phyloP scores from a whole-genome alignment of 148 eudicot genomes.

The Hydrangea macrophylla region DNA sequence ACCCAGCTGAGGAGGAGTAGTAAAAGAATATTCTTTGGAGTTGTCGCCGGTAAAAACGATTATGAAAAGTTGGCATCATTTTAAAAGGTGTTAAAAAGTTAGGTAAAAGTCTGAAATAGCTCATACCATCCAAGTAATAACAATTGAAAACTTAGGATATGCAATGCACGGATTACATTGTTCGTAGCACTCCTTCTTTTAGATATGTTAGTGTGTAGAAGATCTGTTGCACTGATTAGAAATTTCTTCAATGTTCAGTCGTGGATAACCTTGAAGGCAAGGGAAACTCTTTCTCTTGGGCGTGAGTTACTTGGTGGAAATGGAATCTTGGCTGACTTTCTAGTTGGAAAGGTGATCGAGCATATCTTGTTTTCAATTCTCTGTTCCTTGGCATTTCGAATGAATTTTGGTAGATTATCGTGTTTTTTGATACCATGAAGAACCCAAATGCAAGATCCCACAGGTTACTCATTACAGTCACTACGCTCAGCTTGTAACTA shows the following conservation, averaged over 20 bases:
- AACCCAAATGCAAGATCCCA: background rate
- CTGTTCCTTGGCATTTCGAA: background rate
- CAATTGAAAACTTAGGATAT: too few relatives aligned
- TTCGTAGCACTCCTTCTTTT: too few relatives aligned
- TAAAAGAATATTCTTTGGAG: too few relatives aligned
- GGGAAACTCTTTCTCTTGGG: constrained; percentile 82
- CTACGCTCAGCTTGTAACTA: too few relatives aligned
- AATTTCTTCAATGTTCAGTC: constrained; percentile 42
- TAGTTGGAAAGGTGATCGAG: constrained; percentile 72
- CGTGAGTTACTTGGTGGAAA: constrained; percentile 94
- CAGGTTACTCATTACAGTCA: background rate
- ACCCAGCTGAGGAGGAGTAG: too few relatives aligned
- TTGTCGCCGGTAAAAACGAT: too few relatives aligned
- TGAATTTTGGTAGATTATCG: background rate
- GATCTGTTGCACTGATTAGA: constrained; percentile 8
- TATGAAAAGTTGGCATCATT: too few relatives aligned
- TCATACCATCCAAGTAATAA: too few relatives aligned
- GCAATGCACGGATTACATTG: too few relatives aligned
- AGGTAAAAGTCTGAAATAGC: too few relatives aligned
- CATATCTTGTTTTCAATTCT: constrained; percentile 4
- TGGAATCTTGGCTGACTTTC: constrained; percentile 81
- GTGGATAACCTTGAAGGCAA: constrained; percentile 71
- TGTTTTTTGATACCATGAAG: background rate
- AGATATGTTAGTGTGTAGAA: too few relatives aligned
- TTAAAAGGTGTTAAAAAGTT: too few relatives aligned